phyloP scores from a whole-genome alignment of 192 early-diverging fungal genomes.

The Coemansia furcata region DNA sequence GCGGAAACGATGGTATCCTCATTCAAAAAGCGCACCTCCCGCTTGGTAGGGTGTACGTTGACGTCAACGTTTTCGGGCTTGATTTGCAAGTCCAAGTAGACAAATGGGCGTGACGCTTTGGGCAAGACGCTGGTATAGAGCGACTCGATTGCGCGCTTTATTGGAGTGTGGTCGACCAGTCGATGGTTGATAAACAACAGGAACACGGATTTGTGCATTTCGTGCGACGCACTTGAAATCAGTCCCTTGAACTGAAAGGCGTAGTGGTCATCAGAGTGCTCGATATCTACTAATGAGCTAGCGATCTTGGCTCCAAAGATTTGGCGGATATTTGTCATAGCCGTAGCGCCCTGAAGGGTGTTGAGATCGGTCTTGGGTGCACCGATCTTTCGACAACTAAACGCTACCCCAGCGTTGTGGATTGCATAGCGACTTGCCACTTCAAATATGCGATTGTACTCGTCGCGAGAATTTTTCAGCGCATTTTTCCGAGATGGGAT shows the following conservation, averaged over 20 bases:
- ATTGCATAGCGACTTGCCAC: conserved; percentile 91
- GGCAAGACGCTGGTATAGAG: conserved; percentile 81
- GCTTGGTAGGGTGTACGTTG: conserved; percentile 97
- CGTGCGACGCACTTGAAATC: conserved; percentile 87
- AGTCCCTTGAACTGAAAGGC: conserved; percentile 71
- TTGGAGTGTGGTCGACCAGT: conserved; percentile 73
- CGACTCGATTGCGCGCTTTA: conserved; percentile 80
- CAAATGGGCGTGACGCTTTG: conserved; percentile 83
- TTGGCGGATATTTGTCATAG: conserved; percentile 75
- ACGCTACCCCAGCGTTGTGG: conserved; percentile 79
- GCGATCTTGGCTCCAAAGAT: conserved; percentile 82
- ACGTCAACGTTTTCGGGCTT: conserved; percentile 91
- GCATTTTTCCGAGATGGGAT: conserved; percentile 82
- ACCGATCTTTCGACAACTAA: conserved; percentile 89
- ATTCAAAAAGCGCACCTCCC: conserved; percentile 90
- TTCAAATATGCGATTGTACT: conserved; percentile 88
- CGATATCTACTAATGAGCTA: conserved; percentile 71
- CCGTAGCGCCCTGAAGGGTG: conserved; percentile 60
- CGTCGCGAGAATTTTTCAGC: conserved; percentile 79
- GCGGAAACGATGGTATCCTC: conserved; percentile 76
- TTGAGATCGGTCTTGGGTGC: conserved; percentile 75
- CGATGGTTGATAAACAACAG: conserved; percentile 91
- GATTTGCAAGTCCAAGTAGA: conserved; percentile 87
- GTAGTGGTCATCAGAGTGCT: conserved; percentile 49
- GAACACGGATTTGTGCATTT: conserved; percentile 79